Base-by-base conservation (phyloP, 768 basidiomycete species). In the Psilocybe subaeruginosa region DNA sequence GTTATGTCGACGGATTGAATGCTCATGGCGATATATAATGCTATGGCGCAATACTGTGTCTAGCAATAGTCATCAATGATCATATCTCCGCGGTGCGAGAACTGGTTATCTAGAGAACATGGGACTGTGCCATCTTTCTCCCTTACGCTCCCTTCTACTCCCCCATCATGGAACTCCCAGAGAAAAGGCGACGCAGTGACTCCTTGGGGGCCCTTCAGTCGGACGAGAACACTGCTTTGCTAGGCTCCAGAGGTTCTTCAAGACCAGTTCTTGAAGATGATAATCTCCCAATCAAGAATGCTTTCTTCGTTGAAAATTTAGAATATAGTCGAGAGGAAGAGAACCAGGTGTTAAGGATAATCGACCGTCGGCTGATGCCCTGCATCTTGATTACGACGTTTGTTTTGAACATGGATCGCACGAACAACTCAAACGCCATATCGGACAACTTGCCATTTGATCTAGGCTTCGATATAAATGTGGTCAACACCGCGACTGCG, bases 361-460 rank as follows among this genome's bases (percentile, higher is more conserved):
- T 72, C 12, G 70, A 72, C 48, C 56, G 57, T 9, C 59, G 62
- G 3, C 49, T 76, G 7, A 77, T 78, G 64, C 70, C 70, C 1
- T 66, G 72, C 64, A 73, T 78, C 30, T 69, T 78, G 23, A 47
- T 73, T 53, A 76, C 75, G 19, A 76, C 73, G 11, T 72, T 73
- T 37, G 69, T 72, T n/a, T 58, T 73, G 50, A 79, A 78, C 64
- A 78, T 79, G 77, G 78, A 79, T 47, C 70, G 78, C 4, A 79
- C 78, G 12, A 79, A 79, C 63, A 70, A 73, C 60, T 76, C 76
- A 7, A 79, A 79, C 54, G 78, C 78, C 1, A 74, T 78, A 33
- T 78, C 77, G 29, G 78, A 79, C 64, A 75, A 76, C 50, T 61
- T 79, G 5, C 75, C 77, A 0, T 64, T 63, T 8, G 76, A 79